Percentiles rank a stretch among this genome's conserved stretches.
These are phyloP conservation scores for Colletotrichum sp. DNA, from an alignment of 2,329 filamentous ascomycete genomes.

Conservation along the genomic window DNA sequence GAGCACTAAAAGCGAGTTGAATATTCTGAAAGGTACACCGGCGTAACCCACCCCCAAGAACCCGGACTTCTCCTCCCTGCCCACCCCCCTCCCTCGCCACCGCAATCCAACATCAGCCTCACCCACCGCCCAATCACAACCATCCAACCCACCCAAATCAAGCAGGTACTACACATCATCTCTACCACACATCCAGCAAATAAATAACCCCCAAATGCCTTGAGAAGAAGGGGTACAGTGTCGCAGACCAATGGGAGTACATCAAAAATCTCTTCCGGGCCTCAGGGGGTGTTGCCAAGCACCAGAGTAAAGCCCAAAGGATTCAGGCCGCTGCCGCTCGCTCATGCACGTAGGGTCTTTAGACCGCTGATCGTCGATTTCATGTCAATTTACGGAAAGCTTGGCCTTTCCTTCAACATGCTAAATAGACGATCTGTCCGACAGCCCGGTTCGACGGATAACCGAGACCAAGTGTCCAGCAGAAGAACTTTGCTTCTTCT, in stretches of 20 bases:
- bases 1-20: accelerated
- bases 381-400: neutral
- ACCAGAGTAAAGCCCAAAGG: neutral
- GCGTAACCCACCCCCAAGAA: neutral
- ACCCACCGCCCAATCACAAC: neutral
- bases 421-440: too few relatives aligned
- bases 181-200: neutral
- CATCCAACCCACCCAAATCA: neutral
- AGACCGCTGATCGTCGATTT: neutral
- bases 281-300: neutral
- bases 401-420: neutral
- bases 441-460: too few relatives aligned
- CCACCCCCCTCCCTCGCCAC: neutral
- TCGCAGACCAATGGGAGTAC: neutral
- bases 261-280: neutral
- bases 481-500: too few relatives aligned
- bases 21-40: neutral
- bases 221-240: too few relatives aligned
- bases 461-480: too few relatives aligned
- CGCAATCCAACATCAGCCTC: neutral
- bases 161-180: neutral
- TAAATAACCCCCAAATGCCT: too few relatives aligned
- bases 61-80: neutral
- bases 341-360: neutral
- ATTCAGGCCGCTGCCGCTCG: neutral